Conservation (phyloP, 352 stramenopile species). For the Phytophthora crassamura region DNA sequence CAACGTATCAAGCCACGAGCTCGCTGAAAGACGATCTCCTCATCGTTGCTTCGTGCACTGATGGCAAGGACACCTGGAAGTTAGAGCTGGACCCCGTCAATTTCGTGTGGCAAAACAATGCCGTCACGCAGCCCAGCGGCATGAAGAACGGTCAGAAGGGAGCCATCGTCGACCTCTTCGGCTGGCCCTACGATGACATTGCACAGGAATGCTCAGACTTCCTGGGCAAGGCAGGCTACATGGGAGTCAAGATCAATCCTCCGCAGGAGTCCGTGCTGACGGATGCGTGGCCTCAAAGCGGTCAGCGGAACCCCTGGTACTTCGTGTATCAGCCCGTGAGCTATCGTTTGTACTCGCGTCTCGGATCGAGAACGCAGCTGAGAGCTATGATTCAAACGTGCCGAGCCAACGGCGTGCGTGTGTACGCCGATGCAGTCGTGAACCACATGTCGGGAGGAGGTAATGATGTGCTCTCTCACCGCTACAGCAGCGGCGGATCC, state of each 20-base stretch:
- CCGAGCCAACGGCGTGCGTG: slow-evolving; percentile 60
- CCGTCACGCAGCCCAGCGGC: slow-evolving; percentile 36
- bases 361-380: slow-evolving; percentile 58
- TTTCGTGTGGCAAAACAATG: slow-evolving; percentile 65
- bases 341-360: slow-evolving; percentile 63
- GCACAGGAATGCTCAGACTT: slow-evolving; percentile 67
- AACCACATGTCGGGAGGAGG: slow-evolving; percentile 64
- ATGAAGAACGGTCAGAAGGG: slow-evolving; percentile 61
- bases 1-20: slow-evolving; percentile 27
- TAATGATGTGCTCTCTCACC: slow-evolving; percentile 54
- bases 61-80: slow-evolving; percentile 20
- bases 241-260: slow-evolving; percentile 76
- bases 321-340: slow-evolving; percentile 73
- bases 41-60: slow-evolving; percentile 41
- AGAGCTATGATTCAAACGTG: slow-evolving; percentile 74
- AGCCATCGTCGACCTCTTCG: slow-evolving; percentile 75
- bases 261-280: slow-evolving; percentile 65
- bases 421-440: slow-evolving; percentile 68
- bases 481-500: slow-evolving; percentile 23
- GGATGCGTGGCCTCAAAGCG: slow-evolving; percentile 44
- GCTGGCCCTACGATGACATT: slow-evolving; percentile 72
- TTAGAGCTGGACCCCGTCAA: slow-evolving; percentile 64
- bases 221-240: slow-evolving; percentile 68
- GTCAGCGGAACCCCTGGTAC: slow-evolving; percentile 73
- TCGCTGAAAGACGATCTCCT: slow-evolving; percentile 39